phyloP scores from a whole-genome alignment of 2,329 filamentous ascomycete species.

The Colletotrichum musicola region DNA sequence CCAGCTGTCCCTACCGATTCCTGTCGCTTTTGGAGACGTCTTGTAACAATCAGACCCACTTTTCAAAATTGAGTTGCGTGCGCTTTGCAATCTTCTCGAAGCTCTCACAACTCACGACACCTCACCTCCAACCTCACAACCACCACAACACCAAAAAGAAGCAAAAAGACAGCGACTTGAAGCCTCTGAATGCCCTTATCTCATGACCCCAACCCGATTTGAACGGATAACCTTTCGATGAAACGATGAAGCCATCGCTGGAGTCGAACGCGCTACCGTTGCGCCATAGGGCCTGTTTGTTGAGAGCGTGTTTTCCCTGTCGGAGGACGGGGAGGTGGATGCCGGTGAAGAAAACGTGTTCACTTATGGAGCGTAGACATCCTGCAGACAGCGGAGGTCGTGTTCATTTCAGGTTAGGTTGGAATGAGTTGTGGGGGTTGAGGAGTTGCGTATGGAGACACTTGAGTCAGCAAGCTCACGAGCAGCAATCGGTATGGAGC shows the following conservation, averaged over 20 bases:
- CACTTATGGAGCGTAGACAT: background rate
- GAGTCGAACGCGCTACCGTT: conserved; percentile 2
- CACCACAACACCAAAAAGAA: background rate
- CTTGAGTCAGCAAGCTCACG: no score
- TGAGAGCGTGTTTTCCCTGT: background rate
- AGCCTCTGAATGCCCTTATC: background rate
- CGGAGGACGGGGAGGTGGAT: background rate
- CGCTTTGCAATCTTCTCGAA: background rate
- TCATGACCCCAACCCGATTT: background rate
- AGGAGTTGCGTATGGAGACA: no score
- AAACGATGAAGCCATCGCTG: no score
- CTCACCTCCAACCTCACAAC: background rate
- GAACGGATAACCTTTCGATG: conserved; percentile 5
- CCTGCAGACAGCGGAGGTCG: no score
- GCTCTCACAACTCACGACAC: background rate
- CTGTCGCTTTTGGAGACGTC: no score
- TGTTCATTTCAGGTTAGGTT: no score
- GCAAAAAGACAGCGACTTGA: background rate
- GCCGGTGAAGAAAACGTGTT: background rate
- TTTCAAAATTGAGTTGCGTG: no score
- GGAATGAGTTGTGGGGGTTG: no score
- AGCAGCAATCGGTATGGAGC: no score
- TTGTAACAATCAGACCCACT: no score
- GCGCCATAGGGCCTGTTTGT: background rate
- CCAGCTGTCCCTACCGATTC: no score